Percentiles rank a stretch among this genome's conserved stretches.
phyloP scores from a whole-genome alignment of 148 eudicot species.

The Cornus kousa region DNA sequence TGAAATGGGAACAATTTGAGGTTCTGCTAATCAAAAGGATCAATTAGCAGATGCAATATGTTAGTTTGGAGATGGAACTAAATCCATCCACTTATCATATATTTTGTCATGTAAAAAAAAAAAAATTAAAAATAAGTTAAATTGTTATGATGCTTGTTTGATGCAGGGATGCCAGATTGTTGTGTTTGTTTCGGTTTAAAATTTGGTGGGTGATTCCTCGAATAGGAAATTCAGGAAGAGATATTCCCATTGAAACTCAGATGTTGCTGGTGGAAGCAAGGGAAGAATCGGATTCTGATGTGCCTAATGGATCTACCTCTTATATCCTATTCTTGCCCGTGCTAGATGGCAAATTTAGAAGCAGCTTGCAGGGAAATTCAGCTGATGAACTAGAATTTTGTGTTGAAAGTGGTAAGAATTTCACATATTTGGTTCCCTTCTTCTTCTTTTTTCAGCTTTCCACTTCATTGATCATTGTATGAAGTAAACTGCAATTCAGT shows the following conservation, averaged over 20 bases:
- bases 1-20: no score
- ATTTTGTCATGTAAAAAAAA: no score
- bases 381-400: conserved; percentile 40
- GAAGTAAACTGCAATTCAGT: no score
- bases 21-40: no score
- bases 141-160: neutral
- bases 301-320: conserved; percentile 3
- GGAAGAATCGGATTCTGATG: conserved; percentile 13
- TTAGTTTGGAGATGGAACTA: no score
- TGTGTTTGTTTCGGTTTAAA: conserved; percentile 32
- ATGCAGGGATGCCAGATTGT: conserved; percentile 35
- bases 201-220: conserved; percentile 48
- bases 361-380: conserved; percentile 40
- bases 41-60: neutral
- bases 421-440: neutral
- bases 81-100: neutral
- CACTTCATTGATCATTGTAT: neutral
- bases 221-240: conserved; percentile 31
- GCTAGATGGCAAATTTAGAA: conserved; percentile 35
- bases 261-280: conserved; percentile 37
- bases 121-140: neutral
- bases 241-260: conserved; percentile 44
- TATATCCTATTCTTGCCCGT: conserved; percentile 43
- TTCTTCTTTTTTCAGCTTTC: neutral
- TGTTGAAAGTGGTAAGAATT: conserved; percentile 34